Conservation (phyloP, 2,329 filamentous ascomycete genomes). For the Bipolaris zeicola region DNA sequence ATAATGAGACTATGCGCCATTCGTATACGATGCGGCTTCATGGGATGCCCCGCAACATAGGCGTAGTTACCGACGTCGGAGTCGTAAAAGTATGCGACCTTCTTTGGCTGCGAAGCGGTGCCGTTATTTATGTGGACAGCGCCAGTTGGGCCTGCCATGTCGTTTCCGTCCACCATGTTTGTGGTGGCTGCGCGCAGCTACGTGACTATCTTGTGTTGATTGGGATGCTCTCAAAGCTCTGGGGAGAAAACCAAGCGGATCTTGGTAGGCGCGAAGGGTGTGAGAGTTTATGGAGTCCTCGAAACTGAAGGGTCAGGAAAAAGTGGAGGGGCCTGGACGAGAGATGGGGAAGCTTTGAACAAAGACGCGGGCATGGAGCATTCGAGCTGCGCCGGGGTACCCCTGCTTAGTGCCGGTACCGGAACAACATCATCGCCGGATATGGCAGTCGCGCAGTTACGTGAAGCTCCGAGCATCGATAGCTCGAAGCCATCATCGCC, state of each 20-base stretch:
- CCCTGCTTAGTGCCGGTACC: conserved; percentile 16
- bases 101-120: conserved; percentile 59
- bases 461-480: conserved; percentile 19
- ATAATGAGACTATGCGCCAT: conserved; percentile 70
- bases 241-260: not conserved
- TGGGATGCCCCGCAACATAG: conserved; percentile 77
- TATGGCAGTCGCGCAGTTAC: conserved; percentile 20
- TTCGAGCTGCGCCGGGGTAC: conserved; percentile 15
- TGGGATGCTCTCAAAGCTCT: not conserved
- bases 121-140: conserved; percentile 30
- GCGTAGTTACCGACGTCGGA: conserved; percentile 98
- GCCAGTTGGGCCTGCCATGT: conserved; percentile 13
- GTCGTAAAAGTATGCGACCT: conserved; percentile 98
- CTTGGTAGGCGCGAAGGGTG: not conserved
- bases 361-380: conserved; percentile 17
- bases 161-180: conserved; percentile 20
- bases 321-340: conserved; percentile 10
- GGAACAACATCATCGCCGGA: conserved; percentile 18
- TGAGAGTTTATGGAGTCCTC: not conserved
- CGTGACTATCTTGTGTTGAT: conserved; percentile 7
- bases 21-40: conserved; percentile 71
- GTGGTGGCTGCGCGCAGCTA: conserved; percentile 22
- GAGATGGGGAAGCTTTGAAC: conserved; percentile 19
- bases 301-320: not conserved
- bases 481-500: conserved; percentile 17